A percentile compares a stretch with the other conserved stretches of the same genome.
Evolutionary conservation across 2,329 filamentous ascomycete species (phyloP).

Genomic region (Diaporthe helianthi): DNA sequence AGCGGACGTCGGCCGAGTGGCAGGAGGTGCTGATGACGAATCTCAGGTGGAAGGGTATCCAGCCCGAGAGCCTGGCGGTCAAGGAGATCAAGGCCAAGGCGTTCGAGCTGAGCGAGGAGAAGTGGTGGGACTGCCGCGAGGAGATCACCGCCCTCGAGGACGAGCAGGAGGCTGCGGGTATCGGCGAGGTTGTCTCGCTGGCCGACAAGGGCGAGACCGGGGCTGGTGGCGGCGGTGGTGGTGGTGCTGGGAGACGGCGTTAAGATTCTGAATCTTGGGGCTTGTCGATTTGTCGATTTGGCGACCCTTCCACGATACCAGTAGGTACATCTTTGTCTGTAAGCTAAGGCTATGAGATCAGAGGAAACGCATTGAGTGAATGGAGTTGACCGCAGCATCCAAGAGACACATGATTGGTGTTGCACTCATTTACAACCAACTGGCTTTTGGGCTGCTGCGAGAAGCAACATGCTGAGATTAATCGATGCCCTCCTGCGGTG

Average conservation of each 20-base stretch:
- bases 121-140: constrained; percentile 98
- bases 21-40: constrained; percentile 84
- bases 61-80: constrained; percentile 72
- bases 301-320: not conserved
- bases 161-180: constrained; percentile 93
- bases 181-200: constrained; percentile 91
- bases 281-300: not conserved
- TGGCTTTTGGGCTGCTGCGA: not conserved
- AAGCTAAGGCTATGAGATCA: not conserved
- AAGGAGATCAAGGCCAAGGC: constrained; percentile 94
- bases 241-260: constrained; percentile 38
- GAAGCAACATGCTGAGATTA: not conserved
- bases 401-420: not conserved
- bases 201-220: constrained; percentile 71
- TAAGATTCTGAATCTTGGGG: not conserved
- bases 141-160: constrained; percentile 92
- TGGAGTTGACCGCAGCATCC: not conserved
- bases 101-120: constrained; percentile 90
- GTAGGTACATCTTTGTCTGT: too few species aligned
- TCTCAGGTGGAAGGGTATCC: constrained; percentile 71
- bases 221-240: constrained; percentile 52
- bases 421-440: too few species aligned
- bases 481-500: not conserved
- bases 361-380: not conserved
- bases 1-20: constrained; percentile 86